Base-by-base conservation (phyloP, 495 filamentous ascomycete genomes). In the Podospora bellae-mahoneyi region DNA sequence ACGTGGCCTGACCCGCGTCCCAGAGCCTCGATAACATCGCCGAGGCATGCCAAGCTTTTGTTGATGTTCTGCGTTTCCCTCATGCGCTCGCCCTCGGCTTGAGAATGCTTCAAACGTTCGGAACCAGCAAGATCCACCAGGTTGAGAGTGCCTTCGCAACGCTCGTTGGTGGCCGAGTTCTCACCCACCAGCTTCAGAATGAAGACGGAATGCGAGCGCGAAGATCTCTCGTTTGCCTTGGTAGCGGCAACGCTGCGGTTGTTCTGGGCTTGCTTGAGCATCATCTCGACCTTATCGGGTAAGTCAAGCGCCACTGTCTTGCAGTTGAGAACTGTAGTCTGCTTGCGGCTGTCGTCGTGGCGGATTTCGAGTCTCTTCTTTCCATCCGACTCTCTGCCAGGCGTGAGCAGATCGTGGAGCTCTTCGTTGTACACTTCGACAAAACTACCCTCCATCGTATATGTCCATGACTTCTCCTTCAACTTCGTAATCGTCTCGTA, bases 401-500 rank as follows among this genome's bases (percentile, higher is more conserved):
- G 87, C 9, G 92, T 91, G 13, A 99, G 87, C 3, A 99, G 82
- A 77, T 99, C 95, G 78, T 97, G 93, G 69, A 98, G 83, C 68
- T 93, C 93, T 74, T 99, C 95, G 72, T 99, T 98, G 85, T 99
- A 98, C 28, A 99, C 96, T 76, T 99, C 95, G n/a, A 99, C 88
- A 73, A 98, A 99, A 68, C 90, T 91, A 5, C 96, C 95, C 74
- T 94, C 92, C 89, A 99, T 96, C 0, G 85, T 90, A 76, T 98
- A 99, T 34, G 84, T 84, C 95, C 95, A 99, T 39, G 93, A 95
- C 76, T 97, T 96, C 69, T 93, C 92, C 71, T 91, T 86, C 19
- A 99, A 82, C 54, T 87, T 80, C 68, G 87, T 89, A 27, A 95
- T 91, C 5, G 91, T 94, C 59, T 92, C 86, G 76, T 97, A 97